Conservation (phyloP, 2,329 filamentous ascomycete species). For the Beauveria brongniartii region DNA sequence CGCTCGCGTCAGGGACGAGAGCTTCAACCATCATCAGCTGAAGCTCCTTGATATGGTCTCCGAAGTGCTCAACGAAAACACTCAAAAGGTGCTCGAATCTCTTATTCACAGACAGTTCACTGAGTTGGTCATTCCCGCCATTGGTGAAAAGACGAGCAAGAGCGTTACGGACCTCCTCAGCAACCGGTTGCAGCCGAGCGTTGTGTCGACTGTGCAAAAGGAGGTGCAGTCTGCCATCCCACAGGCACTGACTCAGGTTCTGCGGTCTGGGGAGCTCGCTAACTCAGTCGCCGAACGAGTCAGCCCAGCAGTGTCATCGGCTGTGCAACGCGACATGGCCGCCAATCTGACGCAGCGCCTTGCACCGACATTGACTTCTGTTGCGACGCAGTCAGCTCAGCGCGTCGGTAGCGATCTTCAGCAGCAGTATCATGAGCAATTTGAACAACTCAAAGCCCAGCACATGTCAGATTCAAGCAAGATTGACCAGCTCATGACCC, state of each 20-base stretch:
- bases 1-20: slow-evolving; percentile 40
- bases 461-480: slow-evolving; percentile 48
- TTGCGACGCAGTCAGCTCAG: slow-evolving; percentile 59
- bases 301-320: slow-evolving; percentile 54
- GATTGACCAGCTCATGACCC: slow-evolving; percentile 62
- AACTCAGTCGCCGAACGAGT: slow-evolving; percentile 64
- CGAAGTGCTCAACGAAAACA: slow-evolving; percentile 53
- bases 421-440: slow-evolving; percentile 44
- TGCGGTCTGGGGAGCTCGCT: slow-evolving; percentile 67
- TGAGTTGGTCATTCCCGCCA: slow-evolving; percentile 63
- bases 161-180: slow-evolving; percentile 66
- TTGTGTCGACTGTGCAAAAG: slow-evolving; percentile 59
- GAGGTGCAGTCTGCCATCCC: slow-evolving; percentile 68
- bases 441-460: slow-evolving; percentile 43
- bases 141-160: slow-evolving; percentile 59
- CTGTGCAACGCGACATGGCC: slow-evolving; percentile 62
- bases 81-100: slow-evolving; percentile 63
- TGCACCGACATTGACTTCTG: slow-evolving; percentile 56
- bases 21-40: slow-evolving; percentile 44
- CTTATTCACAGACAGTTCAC: slow-evolving; percentile 73
- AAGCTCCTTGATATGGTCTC: slow-evolving; percentile 51
- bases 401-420: slow-evolving; percentile 63
- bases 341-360: slow-evolving; percentile 54
- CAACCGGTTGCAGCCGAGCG: slow-evolving; percentile 55
- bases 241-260: slow-evolving; percentile 40